A percentile compares a stretch with the other conserved stretches of the same genome.
Conservation (phyloP, 495 filamentous ascomycete species). For the Podospora didyma region DNA sequence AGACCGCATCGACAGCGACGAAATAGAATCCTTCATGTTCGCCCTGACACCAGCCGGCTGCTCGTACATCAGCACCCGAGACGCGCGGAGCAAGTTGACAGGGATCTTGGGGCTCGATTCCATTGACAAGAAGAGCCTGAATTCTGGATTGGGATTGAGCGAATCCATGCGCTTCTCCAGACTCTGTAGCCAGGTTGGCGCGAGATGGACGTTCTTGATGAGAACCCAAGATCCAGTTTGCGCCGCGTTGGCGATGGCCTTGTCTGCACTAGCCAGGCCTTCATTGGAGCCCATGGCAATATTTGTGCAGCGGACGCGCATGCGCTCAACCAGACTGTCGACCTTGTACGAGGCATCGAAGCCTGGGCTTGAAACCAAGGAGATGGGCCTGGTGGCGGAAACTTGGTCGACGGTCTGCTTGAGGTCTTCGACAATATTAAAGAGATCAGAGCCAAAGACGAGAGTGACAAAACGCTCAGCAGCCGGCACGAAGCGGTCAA, state of each 20-base stretch:
- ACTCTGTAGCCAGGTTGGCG: constrained; percentile 91
- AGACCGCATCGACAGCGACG: constrained; percentile 71
- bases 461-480: constrained; percentile 85
- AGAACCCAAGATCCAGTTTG: constrained; percentile 93
- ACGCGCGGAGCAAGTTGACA: constrained; percentile 90
- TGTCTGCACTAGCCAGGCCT: constrained; percentile 85
- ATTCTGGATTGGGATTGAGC: constrained; percentile 89
- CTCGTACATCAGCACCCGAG: constrained; percentile 94
- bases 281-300: constrained; percentile 99
- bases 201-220: constrained; percentile 98
- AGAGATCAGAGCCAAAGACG: constrained; percentile 80
- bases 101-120: constrained; percentile 96
- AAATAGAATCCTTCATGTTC: constrained; percentile 98
- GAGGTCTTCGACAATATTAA: constrained; percentile 79
- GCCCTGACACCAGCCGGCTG: constrained; percentile 94
- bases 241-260: constrained; percentile 89
- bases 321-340: constrained; percentile 84
- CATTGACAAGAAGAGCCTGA: constrained; percentile 96
- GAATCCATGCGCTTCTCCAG: constrained; percentile 95
- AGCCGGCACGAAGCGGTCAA: constrained; percentile 90
- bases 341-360: constrained; percentile 99
- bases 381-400: constrained; percentile 76
- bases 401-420: constrained; percentile 82
- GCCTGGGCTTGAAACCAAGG: constrained; percentile 88
- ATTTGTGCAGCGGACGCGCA: constrained; percentile 78